Base-by-base conservation (phyloP, 805 yeast species). In the Yamadazyma laniorum region DNA sequence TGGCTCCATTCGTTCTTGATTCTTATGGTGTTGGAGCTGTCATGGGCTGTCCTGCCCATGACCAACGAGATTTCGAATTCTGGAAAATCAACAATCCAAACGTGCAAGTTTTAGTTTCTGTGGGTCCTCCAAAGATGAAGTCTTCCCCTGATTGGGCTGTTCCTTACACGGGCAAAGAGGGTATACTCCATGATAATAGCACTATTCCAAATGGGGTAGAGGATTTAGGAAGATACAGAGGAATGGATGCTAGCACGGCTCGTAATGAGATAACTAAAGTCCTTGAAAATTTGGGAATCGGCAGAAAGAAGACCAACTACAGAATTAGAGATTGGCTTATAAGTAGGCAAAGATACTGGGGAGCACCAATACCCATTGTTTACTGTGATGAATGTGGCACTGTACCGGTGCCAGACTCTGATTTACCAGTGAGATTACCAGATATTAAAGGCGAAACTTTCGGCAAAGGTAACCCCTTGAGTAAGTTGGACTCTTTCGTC, bases 21-120 rank as follows among this genome's bases (percentile, higher is more conserved):
- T 65, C 75, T 3, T 91, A 91, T 55, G 97, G 97, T 1, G 79
- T 79, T 40, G 96, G 96, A 27, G 95, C 96, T 1, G 98, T 91
- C 0, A 91, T 93, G 98, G 99, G 99, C 1, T 87, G 95, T 51
- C 99, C 99, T 2, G 96, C 85, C 0, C 97, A 90, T 58, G 98
- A 93, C 59, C 66, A 69, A 31, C 73, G 98, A 44, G 99, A 93
- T 54, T 77, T 56, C 50, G 85, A 72, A 6, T 91, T 93, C 55
- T 91, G 97, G 96, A 50, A 55, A 3, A 53, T 63, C 30, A 85
- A 85, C 53, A 70, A 67, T 52, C 82, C 84, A 0, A 53, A 55
- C 0, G 39, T 52, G 2, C 65, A 71, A 2, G 56, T 74, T 0
- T 47, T 64, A 3, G 62, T 59, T 18, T 72, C 80, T 3, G 69